Evolutionary conservation across 305 asterid genomes (phyloP), one percentile per base, ranked within the genome.

Genomic region (Andrographis paniculata): DNA sequence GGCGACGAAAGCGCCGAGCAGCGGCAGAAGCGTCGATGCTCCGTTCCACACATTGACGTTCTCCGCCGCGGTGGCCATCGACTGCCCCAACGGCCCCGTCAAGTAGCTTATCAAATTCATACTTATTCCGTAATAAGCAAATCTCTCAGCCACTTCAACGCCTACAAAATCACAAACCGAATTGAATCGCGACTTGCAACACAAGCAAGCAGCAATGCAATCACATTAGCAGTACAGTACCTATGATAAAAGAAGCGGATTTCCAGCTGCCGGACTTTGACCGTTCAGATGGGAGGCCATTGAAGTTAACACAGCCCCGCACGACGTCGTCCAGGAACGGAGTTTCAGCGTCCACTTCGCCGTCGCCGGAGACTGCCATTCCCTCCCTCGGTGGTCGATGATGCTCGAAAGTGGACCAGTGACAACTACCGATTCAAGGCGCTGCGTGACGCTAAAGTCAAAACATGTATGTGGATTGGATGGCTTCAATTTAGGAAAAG

Each of bases 101-200:
- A 80, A 53, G 57, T 80, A 80, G 66, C 55, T 80, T 15, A 84
- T 74, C 64, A 80, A 58, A 62, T 80, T 78, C 59, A 79, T 71
- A 64, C 72, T 60, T 55, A 82, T 77, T 18, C 96, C 94, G 40
- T 63, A 79, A 52, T 77, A 86, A 13, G 87, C 86, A 68, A 86
- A 75, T 58, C 84, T 77, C 73, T 86, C 96, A 21, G 83, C 73
- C 59, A 80, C 70, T 64, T 74, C 96, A 48, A 74, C 92, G 0
- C 81, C 88, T 79, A 54, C 13, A 24, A 31, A 48, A 20, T 6
- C 11, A 33, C 38, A 7, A 7, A 13, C 14, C 4, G n/a, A 33
- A 33, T 33, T 33, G 12, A 9, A 0, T 33, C 12, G 13, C 12
- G 13, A 33, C 2, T 13, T 33, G 8, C 38, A 33, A 33, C 8